phyloP scores from a whole-genome alignment of 2,329 filamentous ascomycete species.

The Fusarium verrucosum region DNA sequence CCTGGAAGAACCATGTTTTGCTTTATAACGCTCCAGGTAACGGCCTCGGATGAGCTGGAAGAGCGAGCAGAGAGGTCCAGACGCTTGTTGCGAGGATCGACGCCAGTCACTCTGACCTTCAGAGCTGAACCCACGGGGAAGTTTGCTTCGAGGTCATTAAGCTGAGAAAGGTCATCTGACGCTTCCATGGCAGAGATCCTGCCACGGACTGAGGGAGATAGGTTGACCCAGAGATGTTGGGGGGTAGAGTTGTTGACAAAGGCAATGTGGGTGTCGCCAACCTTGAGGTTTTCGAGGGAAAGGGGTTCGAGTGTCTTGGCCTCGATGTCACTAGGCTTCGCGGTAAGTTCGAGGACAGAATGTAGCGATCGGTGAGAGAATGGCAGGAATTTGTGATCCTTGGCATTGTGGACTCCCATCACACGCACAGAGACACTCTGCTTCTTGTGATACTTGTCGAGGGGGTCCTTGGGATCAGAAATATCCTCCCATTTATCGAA shows the following conservation, averaged over 20 bases:
- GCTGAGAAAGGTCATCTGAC: conserved; percentile 82
- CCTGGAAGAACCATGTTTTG: conserved; percentile 84
- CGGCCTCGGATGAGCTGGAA: conserved; percentile 55
- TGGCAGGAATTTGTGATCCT: conserved; percentile 89
- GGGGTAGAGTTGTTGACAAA: conserved; percentile 91
- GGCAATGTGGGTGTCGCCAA: conserved; percentile 77
- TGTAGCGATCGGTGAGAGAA: conserved; percentile 86
- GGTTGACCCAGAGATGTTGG: conserved; percentile 86
- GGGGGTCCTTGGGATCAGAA: conserved; percentile 79
- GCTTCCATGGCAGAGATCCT: conserved; percentile 84
- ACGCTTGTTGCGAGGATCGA: conserved; percentile 76
- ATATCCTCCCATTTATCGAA: conserved; percentile 93
- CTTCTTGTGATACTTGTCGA: conserved; percentile 76
- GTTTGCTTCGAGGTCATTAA: conserved; percentile 78
- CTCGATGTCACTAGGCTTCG: conserved; percentile 75
- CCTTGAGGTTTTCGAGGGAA: conserved; percentile 75
- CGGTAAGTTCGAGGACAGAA: conserved; percentile 86
- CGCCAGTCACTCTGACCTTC: conserved; percentile 77
- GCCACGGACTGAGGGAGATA: conserved; percentile 88
- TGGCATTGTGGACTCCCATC: conserved; percentile 87
- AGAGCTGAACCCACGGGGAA: conserved; percentile 93
- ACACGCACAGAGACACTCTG: conserved; percentile 79
- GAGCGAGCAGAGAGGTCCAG: conserved; percentile 85
- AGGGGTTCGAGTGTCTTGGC: conserved; percentile 60
- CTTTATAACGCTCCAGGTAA: conserved; percentile 77